Evolutionary conservation across 1,284 basidiomycete genomes (phyloP), one percentile per base, ranked within the genome.

Genomic region (Ceratobasidium sp.): DNA sequence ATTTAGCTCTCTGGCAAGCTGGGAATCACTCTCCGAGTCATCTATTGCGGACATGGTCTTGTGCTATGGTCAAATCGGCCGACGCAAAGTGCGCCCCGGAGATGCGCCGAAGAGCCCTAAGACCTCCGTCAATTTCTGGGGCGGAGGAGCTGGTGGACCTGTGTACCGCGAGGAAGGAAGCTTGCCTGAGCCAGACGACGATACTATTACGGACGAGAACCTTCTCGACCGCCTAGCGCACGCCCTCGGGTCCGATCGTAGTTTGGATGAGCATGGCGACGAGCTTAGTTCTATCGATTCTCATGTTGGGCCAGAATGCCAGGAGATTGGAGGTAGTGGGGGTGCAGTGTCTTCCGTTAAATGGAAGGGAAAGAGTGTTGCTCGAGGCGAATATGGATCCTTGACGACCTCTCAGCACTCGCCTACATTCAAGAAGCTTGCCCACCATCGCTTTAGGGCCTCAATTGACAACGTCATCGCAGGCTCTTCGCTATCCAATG

Each of bases 1-100:
- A 34, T 65, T 65, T 41, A 65, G 62, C 48, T 65, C 62, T 16
- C 62, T 65, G 21, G 62, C 62, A 39, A 65, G 62, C 62, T 65
- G 62, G 62, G 62, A 65, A 28, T 48, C 62, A 9, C 62, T 65
- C 23, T 65, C 62, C 10, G 62, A 65, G 32, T 65, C 62, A 65
- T 65, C 62, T 9, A 3, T 65, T 3, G 46, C 62, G 26, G 34
- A 53, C 36, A 65, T 65, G 62, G 62, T 65, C 23, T 26, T 65
- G 32, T 65, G 62, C 46, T 65, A 65, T 53, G 62, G 62, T 8
- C 62, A 65, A 39, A 30, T 65, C 12, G 62, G 62, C 21, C 62
- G 62, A 30, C 62, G 62, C 34, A 65, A 53, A 34, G 28, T 14
- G 46, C 18, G n/a, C 14, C 28, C 28, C n/a, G 62, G 46, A 14